Evolutionary conservation across 192 early-diverging fungal genomes (phyloP).

Genomic region (Radiomyces spectabilis): DNA sequence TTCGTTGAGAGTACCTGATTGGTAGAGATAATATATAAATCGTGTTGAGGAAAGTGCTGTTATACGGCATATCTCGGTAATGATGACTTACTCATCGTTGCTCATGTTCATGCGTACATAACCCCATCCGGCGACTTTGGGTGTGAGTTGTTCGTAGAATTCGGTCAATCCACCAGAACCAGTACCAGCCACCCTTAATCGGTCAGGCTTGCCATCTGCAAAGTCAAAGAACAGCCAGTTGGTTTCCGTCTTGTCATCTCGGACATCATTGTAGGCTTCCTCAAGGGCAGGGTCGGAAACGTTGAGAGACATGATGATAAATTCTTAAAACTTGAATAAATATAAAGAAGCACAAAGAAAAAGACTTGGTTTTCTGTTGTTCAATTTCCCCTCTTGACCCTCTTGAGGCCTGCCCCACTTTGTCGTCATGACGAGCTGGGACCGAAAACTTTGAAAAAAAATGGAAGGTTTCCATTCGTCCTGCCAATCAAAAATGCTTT

Average conservation of each 20-base stretch:
- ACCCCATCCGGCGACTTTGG: conserved; percentile 69
- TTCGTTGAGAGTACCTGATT: conserved; percentile 43
- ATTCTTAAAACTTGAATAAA: too few relatives aligned
- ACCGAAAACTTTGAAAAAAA: too few relatives aligned
- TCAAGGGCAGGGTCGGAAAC: conserved; percentile 32
- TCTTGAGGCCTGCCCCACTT: too few relatives aligned
- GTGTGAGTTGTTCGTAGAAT: conserved; percentile 48
- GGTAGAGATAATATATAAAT: conserved; percentile 23
- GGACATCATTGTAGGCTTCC: conserved; percentile 45
- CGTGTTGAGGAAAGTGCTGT: neutral
- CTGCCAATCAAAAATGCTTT: too few relatives aligned
- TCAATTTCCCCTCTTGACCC: too few relatives aligned
- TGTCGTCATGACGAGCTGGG: too few relatives aligned
- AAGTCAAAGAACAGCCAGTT: conserved; percentile 42
- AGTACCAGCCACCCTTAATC: conserved; percentile 25
- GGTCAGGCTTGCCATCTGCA: conserved; percentile 31
- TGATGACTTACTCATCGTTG: conserved; percentile 44
- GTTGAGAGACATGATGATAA: conserved; percentile 20
- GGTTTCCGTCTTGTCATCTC: conserved; percentile 46
- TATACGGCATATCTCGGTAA: neutral
- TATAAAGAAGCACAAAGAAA: too few relatives aligned
- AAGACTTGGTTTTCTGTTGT: too few relatives aligned
- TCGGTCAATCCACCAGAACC: conserved; percentile 56
- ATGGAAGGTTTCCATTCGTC: too few relatives aligned
- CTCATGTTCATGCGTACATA: conserved; percentile 55